phyloP scores from a whole-genome alignment of 208 protist species.

The Acanthamoeba sp. region DNA sequence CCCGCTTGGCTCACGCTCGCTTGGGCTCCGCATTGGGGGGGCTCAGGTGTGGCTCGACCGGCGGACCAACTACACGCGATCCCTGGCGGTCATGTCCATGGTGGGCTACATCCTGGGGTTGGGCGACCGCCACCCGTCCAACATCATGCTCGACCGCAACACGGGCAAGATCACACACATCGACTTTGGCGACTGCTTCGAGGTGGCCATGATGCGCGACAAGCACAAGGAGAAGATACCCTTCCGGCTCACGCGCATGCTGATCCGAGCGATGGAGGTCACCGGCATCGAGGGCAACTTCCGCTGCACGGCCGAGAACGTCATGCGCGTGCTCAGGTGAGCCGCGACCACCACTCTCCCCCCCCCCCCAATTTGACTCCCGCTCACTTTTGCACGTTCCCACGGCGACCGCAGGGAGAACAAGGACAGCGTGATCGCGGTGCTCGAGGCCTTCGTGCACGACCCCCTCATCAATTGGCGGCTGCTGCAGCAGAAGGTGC shows the following conservation, averaged over 20 bases:
- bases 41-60: constrained; percentile 96
- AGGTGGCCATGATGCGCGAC: constrained; percentile 98
- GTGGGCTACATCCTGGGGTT: constrained; percentile 98
- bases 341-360: too few relatives aligned
- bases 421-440: constrained; percentile 98
- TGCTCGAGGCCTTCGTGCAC: constrained; percentile 99
- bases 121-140: constrained; percentile 99
- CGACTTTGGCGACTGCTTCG: constrained; percentile 99
- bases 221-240: constrained; percentile 99
- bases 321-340: constrained; percentile 97
- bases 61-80: constrained; percentile 98
- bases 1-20: too few relatives aligned
- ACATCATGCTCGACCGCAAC: constrained; percentile 99
- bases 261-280: constrained; percentile 98
- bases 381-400: neutral
- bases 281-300: constrained; percentile 99
- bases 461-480: constrained; percentile 99
- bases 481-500: constrained; percentile 91
- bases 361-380: too few relatives aligned
- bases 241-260: constrained; percentile 99
- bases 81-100: constrained; percentile 99
- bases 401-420: constrained; percentile 92
- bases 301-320: constrained; percentile 97
- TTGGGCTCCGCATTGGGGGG: too few relatives aligned
- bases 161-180: constrained; percentile 99